phyloP scores from a whole-genome alignment of 1,139 yeast genomes.

The Blastobotrys niveus region DNA sequence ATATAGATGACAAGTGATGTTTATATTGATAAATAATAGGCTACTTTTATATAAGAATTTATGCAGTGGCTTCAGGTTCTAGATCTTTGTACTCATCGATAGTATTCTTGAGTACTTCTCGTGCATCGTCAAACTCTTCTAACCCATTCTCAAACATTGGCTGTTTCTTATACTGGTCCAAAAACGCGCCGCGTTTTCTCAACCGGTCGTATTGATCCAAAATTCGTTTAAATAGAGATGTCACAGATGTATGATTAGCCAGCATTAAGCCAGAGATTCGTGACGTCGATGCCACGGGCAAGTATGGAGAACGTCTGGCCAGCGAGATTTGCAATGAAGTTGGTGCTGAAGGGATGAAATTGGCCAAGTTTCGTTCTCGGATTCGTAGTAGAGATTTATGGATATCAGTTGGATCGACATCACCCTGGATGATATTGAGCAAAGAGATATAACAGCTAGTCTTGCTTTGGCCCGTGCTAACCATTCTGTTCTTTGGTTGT shows the following conservation, averaged over 20 bases:
- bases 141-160: slow-evolving; percentile 56
- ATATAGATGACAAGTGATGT: too few species aligned
- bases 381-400: slow-evolving; percentile 75
- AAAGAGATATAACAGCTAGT: slow-evolving; percentile 56
- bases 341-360: slow-evolving; percentile 85
- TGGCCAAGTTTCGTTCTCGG: slow-evolving; percentile 57
- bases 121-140: slow-evolving; percentile 73
- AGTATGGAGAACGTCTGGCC: slow-evolving; percentile 67
- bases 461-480: slow-evolving; percentile 39
- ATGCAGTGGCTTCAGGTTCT: slow-evolving; percentile 35
- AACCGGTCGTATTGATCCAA: slow-evolving; percentile 74
- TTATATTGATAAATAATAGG: too few species aligned
- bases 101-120: slow-evolving; percentile 62
- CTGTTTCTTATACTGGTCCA: slow-evolving; percentile 65
- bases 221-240: slow-evolving; percentile 58
- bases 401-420: slow-evolving; percentile 64
- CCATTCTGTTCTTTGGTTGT: slow-evolving; percentile 75
- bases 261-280: slow-evolving; percentile 62
- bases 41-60: too few species aligned
- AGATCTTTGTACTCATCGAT: slow-evolving; percentile 61
- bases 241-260: slow-evolving; percentile 70
- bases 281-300: slow-evolving; percentile 25
- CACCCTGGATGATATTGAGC: slow-evolving; percentile 72
- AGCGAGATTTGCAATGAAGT: slow-evolving; percentile 73
- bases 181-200: slow-evolving; percentile 75